phyloP scores from a whole-genome alignment of 495 filamentous ascomycete species.

The Sphaerosporella brunnea region DNA sequence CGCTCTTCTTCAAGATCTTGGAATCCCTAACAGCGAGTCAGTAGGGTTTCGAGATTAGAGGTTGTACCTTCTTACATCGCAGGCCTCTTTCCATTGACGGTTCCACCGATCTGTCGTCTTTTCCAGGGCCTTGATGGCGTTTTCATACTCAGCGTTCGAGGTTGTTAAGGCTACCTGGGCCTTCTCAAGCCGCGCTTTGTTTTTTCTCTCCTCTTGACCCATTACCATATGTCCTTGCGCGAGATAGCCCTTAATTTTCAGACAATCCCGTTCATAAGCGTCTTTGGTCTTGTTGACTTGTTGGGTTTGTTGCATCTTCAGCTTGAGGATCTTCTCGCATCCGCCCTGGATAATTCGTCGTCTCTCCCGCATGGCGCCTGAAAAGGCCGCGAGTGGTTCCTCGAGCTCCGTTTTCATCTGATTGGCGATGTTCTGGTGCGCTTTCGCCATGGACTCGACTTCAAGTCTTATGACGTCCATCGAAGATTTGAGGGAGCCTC shows the following conservation, averaged over 20 bases:
- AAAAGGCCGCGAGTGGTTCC: constrained; percentile 79
- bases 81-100: constrained; percentile 89
- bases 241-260: constrained; percentile 95
- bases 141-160: constrained; percentile 84
- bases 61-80: constrained; percentile 69
- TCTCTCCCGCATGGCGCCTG: constrained; percentile 83
- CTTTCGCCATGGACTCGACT: constrained; percentile 85
- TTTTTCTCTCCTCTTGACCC: constrained; percentile 97
- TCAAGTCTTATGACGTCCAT: constrained; percentile 77
- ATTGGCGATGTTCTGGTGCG: constrained; percentile 69
- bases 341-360: constrained; percentile 87
- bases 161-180: constrained; percentile 85
- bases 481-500: constrained; percentile 62
- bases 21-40: constrained; percentile 49
- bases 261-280: constrained; percentile 87
- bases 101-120: constrained; percentile 96
- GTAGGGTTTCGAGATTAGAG: constrained; percentile 2
- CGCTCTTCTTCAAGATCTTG: constrained; percentile 98
- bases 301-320: constrained; percentile 79
- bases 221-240: constrained; percentile 99
- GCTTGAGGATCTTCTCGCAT: constrained; percentile 83
- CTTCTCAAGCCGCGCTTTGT: constrained; percentile 97
- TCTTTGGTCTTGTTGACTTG: constrained; percentile 90
- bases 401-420: constrained; percentile 98
- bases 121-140: constrained; percentile 77